phyloP scores from a whole-genome alignment of 2,329 filamentous ascomycete genomes.

The Lojkania enalia region DNA sequence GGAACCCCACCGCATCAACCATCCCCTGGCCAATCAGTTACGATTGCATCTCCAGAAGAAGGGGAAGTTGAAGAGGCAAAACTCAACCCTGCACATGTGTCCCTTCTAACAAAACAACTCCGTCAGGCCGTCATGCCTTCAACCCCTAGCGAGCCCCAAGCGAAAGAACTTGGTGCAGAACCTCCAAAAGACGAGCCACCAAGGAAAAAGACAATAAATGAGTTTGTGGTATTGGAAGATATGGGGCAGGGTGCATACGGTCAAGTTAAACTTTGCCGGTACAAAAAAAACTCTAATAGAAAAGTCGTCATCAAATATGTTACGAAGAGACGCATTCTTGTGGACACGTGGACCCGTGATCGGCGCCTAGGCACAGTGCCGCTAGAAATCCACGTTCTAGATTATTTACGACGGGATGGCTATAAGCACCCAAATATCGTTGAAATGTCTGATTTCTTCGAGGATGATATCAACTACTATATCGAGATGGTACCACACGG shows the following conservation, averaged over 20 bases:
- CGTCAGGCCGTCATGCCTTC: constrained; percentile 54
- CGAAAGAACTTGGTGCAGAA: constrained; percentile 14
- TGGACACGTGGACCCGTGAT: constrained; percentile 98
- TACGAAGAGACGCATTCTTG: constrained; percentile 92
- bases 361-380: constrained; percentile 91
- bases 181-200: constrained; percentile 25
- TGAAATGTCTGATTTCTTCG: constrained; percentile 71
- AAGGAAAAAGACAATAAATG: constrained; percentile 79
- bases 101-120: constrained; percentile 56
- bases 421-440: constrained; percentile 68
- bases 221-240: constrained; percentile 92
- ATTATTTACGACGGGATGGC: constrained; percentile 80
- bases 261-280: constrained; percentile 90
- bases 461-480: constrained; percentile 91
- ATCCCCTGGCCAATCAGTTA: constrained; percentile 69
- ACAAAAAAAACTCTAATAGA: constrained; percentile 73
- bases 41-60: constrained; percentile 41
- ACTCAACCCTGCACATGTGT: constrained; percentile 45
- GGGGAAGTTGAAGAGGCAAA: constrained; percentile 39
- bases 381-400: constrained; percentile 93
- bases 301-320: constrained; percentile 98
- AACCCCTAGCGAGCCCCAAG: constrained; percentile 45
- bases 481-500: constrained; percentile 98
- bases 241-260: constrained; percentile 99
- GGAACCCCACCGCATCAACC: constrained; percentile 77